Base-by-base conservation (phyloP, 2,329 filamentous ascomycete species). In the Penicillium brasilianum region DNA sequence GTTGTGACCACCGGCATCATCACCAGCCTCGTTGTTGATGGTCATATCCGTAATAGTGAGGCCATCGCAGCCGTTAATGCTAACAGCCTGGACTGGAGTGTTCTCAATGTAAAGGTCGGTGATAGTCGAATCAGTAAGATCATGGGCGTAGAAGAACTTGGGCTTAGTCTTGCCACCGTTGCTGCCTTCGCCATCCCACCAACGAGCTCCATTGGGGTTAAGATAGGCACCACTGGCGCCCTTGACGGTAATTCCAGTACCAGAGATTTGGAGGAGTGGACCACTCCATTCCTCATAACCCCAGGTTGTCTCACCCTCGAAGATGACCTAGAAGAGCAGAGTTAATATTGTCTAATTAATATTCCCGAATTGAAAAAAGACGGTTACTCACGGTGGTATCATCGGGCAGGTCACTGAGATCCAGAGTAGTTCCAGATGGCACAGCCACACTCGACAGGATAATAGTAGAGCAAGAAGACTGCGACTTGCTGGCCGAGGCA, bases 151-250 rank as follows among this genome's bases (percentile, higher is more conserved):
- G 80, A 88, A 87, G 77, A 88, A 86, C 78, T 88, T 85, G 65
- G 87, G 87, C 82, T 90, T 89, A 25, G 74, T 84, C 76, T 82
- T 83, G 71, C 87, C 87, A 30, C 86, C 85, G 69, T 86, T 87
- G 69, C 73, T 73, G 37, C 87, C 87, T 74, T 87, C 66, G 55
- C 81, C 79, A 67, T 90, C 87, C 88, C 87, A 90, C 83, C 84
- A 89, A 32, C 77, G 72, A 10, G 80, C 69, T 37, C 64, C 64
- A 30, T 65, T 50, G 6, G 56, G 57, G 41, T 66, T 59, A 2
- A 66, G 58, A 13, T 57, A 55, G 4, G 64, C 64, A 22, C 57
- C 64, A 25, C 48, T 53, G 11, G 60, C 64, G 30, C 64, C 64
- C 41, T 65, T 55, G 39, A 66, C 18, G 10, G 59, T 66, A 18